Base-by-base conservation (phyloP, 2,329 filamentous ascomycete species). In the Hypoxylon rubiginosum region DNA sequence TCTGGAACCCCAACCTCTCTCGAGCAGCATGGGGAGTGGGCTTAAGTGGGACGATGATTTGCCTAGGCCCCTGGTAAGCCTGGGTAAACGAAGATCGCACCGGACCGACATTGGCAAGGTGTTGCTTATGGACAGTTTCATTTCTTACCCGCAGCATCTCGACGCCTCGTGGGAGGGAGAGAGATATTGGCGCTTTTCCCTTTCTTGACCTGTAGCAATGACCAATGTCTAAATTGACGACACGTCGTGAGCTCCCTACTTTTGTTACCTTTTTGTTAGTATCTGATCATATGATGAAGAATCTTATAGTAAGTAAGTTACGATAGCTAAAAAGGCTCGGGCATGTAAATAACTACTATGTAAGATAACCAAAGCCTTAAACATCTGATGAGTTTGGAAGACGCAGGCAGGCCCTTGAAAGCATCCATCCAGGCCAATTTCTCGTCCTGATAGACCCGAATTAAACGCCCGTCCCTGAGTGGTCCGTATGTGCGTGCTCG, bases 181-280 rank as follows among this genome's bases (percentile, higher is more conserved):
- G 21, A 10, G 50, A 62, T 55, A 59, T 61, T 68, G 64, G 51
- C 67, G 67, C 64, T 53, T 70, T 64, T 64, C 64, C 61, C 32
- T 58, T 67, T 64, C 58, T 67, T 62, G 64, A 64, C 59, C 58
- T 34, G 61, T 49, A 55, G 43, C 41, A 62, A 54, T 52, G 59
- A 32, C 50, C 32, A 57, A 66, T 69, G 61, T 69, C 61, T 64
- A 67, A 69, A 67, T 64, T 64, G 55, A 67, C 64, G 60, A 67
- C 67, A 67, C 67, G 43, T 62, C 61, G 58, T 67, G 56, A 63
- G 34, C 13, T 45, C 19, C 6, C 34, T 60, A 43, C n/a, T 7
- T 7, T 17, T 9, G 10, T n/a, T 43, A 17, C n/a, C 3, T 41
- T 19, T 15, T 41, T 41, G 7, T 17, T 41, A 8, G 3, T 6